Percentiles rank a stretch among this genome's conserved stretches.
Conservation (phyloP, 2,329 filamentous ascomycete genomes). For the Pseudocercospora pini-densiflorae region DNA sequence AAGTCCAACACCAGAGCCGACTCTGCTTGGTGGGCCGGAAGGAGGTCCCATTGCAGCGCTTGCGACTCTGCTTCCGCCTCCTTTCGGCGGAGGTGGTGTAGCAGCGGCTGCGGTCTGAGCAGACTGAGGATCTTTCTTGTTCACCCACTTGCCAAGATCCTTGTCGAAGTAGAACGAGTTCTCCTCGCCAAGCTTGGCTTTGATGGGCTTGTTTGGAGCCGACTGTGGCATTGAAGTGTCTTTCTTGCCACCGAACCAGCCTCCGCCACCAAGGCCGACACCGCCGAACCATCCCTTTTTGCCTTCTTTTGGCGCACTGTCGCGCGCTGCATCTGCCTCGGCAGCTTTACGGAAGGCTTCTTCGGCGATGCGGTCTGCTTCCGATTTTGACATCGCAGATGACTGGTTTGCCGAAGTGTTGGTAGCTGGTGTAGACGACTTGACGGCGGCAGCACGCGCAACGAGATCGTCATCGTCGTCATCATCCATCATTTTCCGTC, state of each 20-base stretch:
- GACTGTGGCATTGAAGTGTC: conserved; percentile 62
- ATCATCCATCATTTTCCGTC: conserved; percentile 76
- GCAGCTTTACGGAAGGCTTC: conserved; percentile 86
- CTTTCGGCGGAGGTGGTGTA: conserved; percentile 76
- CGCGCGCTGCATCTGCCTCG: conserved; percentile 70
- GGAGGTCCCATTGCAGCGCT: conserved; percentile 62
- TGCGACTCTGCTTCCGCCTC: conserved; percentile 56
- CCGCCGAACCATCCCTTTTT: conserved; percentile 55
- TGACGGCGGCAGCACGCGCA: conserved; percentile 55
- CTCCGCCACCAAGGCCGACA: conserved; percentile 64
- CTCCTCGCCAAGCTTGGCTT: conserved; percentile 91
- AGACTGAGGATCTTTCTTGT: conserved; percentile 76
- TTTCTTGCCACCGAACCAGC: conserved; percentile 75
- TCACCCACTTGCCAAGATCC: conserved; percentile 97
- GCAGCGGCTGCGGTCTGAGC: conserved; percentile 58
- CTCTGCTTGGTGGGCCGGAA: conserved; percentile 35
- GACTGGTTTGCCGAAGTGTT: conserved; percentile 9
- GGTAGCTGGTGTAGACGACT: conserved; percentile 27
- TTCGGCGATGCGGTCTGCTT: conserved; percentile 73
- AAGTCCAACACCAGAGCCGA: conserved; percentile 28
- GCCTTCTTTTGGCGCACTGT: conserved; percentile 49
- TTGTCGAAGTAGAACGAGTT: conserved; percentile 93
- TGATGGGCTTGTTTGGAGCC: conserved; percentile 68
- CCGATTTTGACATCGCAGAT: conserved; percentile 27
- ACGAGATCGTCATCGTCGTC: conserved; percentile 67